Evolutionary conservation across 2,329 filamentous ascomycete species (phyloP), one percentile per base, ranked within the genome.

Genomic region (Mycocentrospora acerina): DNA sequence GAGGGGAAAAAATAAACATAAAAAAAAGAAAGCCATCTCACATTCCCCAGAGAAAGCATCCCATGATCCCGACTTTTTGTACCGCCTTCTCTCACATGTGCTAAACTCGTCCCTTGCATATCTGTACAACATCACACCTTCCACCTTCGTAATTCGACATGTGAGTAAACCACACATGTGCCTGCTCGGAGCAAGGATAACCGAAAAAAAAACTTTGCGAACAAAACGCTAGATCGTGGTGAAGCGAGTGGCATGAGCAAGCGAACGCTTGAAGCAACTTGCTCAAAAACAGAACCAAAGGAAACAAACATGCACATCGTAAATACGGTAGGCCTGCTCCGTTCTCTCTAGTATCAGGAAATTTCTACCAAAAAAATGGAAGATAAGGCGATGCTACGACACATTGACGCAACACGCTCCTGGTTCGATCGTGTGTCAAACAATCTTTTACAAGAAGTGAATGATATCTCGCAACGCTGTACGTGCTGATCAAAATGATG

Each of bases 241-340:
- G 19, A 29, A 40, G 31, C 31, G 18, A 24, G 15, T 13, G 13
- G 24, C 13, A 32, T 32, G 29, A 22, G 11, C 19, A 9, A 22
- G 9, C 19, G 19, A 22, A 26, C 37, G 26, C 34, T 17, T 6
- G 9, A 22, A 5, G 19, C 19, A 22, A 22, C 19, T 32, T 37
- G 42, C 44, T 33, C 44, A 48, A 48, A 48, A 48, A 42, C 46
- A 42, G 46, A 49, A 40, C 46, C 39, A 41, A 38, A 46, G 33
- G 40, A 36, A 42, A 50, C 48, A 46, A 48, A 44, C 45, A 57
- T 56, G 49, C 53, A 57, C 37, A 42, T 60, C 59, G 56, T 62
- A 50, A 46, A 43, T 44, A 57, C 56, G 58, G 59, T 44, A 61
- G 51, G 42, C 59, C 58, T 48, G 58, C 58, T 56, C 51, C 59